Percentiles rank a stretch among this genome's conserved stretches.
These are phyloP conservation scores for Westerdykella aurantiaca DNA, from an alignment of 2,329 filamentous ascomycete genomes.

Conservation along the genomic window DNA sequence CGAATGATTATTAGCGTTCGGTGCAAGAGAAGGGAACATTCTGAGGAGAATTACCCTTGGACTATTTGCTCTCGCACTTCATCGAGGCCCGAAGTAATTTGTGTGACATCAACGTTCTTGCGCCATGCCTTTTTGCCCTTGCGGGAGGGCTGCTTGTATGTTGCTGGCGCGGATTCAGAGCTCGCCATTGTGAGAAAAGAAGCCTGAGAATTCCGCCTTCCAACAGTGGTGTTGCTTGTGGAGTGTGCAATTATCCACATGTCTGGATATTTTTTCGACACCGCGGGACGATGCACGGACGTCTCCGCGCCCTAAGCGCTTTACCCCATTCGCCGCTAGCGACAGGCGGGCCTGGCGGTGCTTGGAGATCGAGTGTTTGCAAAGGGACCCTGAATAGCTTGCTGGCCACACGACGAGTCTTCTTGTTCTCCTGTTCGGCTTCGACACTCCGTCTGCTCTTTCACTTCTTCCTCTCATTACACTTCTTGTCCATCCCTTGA, in stretches of 20 bases:
- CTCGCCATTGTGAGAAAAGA: conserved; percentile 6
- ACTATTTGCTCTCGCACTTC: conserved; percentile 85
- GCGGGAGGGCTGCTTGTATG: conserved; percentile 81
- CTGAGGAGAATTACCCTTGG: conserved; percentile 59
- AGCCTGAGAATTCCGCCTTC: not conserved
- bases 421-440: no score
- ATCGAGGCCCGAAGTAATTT: conserved; percentile 76
- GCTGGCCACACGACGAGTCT: no score
- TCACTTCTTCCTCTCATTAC: conserved; percentile 5
- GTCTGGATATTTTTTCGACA: not conserved
- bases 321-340: conserved; percentile 1
- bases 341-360: conserved; percentile 1
- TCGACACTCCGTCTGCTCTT: not conserved
- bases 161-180: conserved; percentile 61
- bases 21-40: not conserved
- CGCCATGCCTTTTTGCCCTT: conserved; percentile 99
- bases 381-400: not conserved
- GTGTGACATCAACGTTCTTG: conserved; percentile 92
- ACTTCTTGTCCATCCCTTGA: conserved; percentile 4
- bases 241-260: not conserved
- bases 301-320: conserved; percentile 2
- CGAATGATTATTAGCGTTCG: not conserved
- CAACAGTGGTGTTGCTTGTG: not conserved
- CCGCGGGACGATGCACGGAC: not conserved
- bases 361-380: not conserved